A percentile compares a stretch with the other conserved stretches of the same genome.
Evolutionary conservation across 345 rosid genomes (phyloP).

Genomic region (Populus nigra): DNA sequence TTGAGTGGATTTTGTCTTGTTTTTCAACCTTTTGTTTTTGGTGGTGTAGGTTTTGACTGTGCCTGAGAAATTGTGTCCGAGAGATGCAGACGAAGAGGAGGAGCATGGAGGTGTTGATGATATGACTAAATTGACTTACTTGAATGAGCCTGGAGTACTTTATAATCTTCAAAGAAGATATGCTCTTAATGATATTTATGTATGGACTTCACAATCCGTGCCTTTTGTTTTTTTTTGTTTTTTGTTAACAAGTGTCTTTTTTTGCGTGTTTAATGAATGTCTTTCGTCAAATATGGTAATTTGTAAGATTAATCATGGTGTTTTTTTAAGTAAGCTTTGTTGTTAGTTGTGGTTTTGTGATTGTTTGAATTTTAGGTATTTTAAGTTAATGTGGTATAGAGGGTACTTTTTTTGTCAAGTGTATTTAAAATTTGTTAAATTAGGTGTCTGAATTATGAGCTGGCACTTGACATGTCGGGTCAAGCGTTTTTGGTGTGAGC

Average conservation of each 20-base stretch:
- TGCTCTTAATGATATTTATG: conserved; percentile 89
- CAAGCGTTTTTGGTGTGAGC: background rate
- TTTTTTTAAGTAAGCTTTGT: background rate
- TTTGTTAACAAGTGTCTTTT: background rate
- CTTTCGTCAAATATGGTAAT: background rate
- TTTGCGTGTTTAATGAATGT: background rate
- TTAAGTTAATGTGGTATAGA: background rate
- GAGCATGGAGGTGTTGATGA: conserved; percentile 96
- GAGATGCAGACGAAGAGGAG: conserved; percentile 84
- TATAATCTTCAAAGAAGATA: conserved; percentile 85
- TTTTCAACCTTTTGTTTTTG: background rate
- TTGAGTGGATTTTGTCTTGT: background rate
- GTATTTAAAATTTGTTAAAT: conserved; percentile 2
- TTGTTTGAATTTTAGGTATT: background rate
- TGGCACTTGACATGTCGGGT: background rate
- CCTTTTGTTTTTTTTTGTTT: conserved; percentile 5
- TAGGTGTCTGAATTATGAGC: background rate
- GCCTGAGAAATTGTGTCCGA: conserved; percentile 55
- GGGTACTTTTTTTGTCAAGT: background rate
- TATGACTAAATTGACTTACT: conserved; percentile 90
- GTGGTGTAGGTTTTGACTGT: conserved; percentile 45
- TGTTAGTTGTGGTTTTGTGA: background rate
- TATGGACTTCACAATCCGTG: conserved; percentile 30
- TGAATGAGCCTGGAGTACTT: conserved; percentile 97
- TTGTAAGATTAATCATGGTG: background rate